Evolutionary conservation across 163 green algal genomes (phyloP).

Genomic region (Chloromonas sp.): DNA sequence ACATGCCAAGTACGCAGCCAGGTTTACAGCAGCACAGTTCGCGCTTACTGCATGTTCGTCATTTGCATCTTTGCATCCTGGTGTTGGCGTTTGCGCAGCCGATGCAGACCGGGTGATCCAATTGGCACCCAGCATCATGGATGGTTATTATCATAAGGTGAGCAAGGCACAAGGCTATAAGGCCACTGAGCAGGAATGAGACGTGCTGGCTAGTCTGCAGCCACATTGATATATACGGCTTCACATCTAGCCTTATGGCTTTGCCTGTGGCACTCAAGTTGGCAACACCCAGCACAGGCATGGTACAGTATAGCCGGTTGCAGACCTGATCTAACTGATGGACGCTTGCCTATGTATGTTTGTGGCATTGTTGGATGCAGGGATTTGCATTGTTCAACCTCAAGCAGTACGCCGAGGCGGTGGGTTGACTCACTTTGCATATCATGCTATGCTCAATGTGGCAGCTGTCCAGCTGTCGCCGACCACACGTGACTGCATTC

Average conservation of each 20-base stretch:
- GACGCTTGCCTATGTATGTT: too few species aligned
- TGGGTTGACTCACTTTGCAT: slow-evolving; percentile 7
- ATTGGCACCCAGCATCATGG: slow-evolving; percentile 36
- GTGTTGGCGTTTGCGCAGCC: neutral
- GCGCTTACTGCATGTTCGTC: neutral
- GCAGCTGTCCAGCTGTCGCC: too few species aligned
- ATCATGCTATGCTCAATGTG: too few species aligned
- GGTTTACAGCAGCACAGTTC: neutral
- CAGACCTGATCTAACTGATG: too few species aligned
- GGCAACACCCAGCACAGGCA: too few species aligned
- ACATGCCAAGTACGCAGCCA: neutral
- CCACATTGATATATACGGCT: too few species aligned
- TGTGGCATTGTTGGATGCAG: neutral
- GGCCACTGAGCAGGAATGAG: too few species aligned
- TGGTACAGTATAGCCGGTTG: too few species aligned
- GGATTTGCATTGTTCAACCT: slow-evolving; percentile 50
- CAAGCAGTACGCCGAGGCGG: slow-evolving; percentile 41
- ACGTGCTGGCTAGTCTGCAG: too few species aligned
- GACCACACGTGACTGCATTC: too few species aligned
- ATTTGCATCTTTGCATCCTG: neutral
- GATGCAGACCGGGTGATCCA: slow-evolving; percentile 37
- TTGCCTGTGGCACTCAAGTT: too few species aligned
- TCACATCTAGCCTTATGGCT: too few species aligned
- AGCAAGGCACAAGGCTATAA: neutral
- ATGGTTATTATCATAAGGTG: slow-evolving; percentile 39